These are phyloP conservation scores for Penicillium sp. DNA, from an alignment of 2,329 filamentous ascomycete genomes.

Conservation along the genomic window DNA sequence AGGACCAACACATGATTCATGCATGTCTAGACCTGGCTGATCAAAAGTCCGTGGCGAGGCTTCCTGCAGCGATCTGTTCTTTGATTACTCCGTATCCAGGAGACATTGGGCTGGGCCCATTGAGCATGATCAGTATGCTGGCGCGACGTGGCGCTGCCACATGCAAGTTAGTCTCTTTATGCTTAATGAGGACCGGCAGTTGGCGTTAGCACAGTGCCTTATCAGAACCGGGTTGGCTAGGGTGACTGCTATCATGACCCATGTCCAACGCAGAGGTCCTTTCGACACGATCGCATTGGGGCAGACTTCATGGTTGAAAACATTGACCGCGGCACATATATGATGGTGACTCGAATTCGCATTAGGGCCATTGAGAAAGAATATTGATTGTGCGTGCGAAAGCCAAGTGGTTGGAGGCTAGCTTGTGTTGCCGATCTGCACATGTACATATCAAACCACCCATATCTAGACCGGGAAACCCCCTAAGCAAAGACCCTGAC, in stretches of 20 bases:
- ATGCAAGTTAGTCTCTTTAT: slow-evolving; percentile 29
- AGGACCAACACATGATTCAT: slow-evolving; percentile 51
- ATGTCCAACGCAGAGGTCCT: no score
- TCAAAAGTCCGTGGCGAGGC: slow-evolving; percentile 55
- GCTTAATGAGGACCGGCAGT: neutral
- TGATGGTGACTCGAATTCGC: no score
- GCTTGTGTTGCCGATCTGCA: neutral
- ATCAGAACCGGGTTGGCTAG: neutral
- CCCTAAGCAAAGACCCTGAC: neutral
- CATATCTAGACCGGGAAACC: slow-evolving; percentile 1
- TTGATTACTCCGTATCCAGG: slow-evolving; percentile 50
- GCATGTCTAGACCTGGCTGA: slow-evolving; percentile 58
- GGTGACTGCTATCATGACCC: no score
- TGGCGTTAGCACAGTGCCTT: neutral
- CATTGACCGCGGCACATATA: no score
- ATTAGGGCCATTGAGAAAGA: neutral
- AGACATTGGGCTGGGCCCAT: slow-evolving; percentile 25
- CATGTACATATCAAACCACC: neutral
- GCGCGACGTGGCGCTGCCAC: slow-evolving; percentile 58
- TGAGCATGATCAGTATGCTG: slow-evolving; percentile 62
- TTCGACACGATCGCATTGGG: no score
- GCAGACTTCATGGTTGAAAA: no score
- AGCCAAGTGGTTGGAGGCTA: neutral
- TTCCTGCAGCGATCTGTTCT: slow-evolving; percentile 55
- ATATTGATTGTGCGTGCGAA: neutral